A percentile compares a stretch with the other conserved stretches of the same genome.
phyloP scores from a whole-genome alignment of 83 land plant genomes.

The Diphasiastrum complanatum region DNA sequence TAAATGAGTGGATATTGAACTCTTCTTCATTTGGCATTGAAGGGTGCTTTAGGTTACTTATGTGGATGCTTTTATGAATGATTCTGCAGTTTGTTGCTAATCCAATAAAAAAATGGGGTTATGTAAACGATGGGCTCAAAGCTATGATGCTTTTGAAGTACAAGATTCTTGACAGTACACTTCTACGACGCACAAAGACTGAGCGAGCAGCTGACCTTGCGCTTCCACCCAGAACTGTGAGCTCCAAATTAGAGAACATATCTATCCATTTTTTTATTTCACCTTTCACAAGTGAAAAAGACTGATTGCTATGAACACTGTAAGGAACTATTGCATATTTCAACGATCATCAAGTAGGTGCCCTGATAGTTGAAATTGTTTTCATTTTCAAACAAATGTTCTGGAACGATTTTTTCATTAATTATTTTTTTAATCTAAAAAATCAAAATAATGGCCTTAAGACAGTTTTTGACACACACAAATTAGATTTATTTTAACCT shows the following conservation, averaged over 20 bases:
- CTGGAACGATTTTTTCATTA: no score
- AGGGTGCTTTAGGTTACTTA: neutral
- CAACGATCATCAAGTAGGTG: no score
- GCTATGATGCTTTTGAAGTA: slow-evolving; percentile 62
- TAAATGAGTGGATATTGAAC: no score
- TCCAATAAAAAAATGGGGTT: slow-evolving; percentile 56
- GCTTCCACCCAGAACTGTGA: slow-evolving; percentile 80
- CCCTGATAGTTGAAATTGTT: neutral
- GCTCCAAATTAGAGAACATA: slow-evolving; percentile 26
- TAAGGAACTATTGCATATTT: no score
- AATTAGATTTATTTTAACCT: no score
- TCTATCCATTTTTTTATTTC: neutral
- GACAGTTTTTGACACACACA: no score
- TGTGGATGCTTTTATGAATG: neutral
- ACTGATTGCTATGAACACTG: neutral
- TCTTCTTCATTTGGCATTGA: neutral
- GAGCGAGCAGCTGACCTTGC: slow-evolving; percentile 93
- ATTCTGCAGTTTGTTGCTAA: slow-evolving; percentile 49
- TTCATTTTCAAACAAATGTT: neutral
- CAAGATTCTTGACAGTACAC: slow-evolving; percentile 48
- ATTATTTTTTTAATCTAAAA: no score
- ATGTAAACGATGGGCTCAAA: slow-evolving; percentile 30
- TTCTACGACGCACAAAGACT: slow-evolving; percentile 73
- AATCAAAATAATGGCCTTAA: no score
- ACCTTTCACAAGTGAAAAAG: neutral